Percentiles rank a stretch among this genome's conserved stretches.
These are phyloP conservation scores for Collybiopsis luxurians DNA, from an alignment of 768 basidiomycete species.

Conservation along the genomic window DNA sequence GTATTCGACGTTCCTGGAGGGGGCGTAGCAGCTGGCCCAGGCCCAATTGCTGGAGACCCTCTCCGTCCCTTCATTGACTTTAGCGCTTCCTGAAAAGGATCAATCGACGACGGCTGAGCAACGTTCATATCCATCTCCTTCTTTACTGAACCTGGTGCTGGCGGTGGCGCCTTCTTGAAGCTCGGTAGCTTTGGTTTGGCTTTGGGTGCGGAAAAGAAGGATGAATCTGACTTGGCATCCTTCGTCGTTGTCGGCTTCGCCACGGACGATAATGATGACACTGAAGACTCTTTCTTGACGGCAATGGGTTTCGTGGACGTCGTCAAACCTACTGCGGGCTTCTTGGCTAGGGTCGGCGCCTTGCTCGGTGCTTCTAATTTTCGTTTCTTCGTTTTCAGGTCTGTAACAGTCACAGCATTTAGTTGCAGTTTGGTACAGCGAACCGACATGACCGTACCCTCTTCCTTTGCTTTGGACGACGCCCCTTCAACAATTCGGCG, in stretches of 20 bases:
- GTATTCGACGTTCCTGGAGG: constrained; percentile 7
- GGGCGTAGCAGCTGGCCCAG: constrained; percentile 8
- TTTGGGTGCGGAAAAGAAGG: constrained; percentile 87
- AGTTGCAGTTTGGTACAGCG: constrained; percentile 19
- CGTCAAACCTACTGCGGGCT: constrained; percentile 48
- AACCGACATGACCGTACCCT: constrained; percentile 73
- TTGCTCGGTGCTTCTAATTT: constrained; percentile 56
- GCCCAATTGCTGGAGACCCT: constrained; percentile 45
- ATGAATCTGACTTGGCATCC: constrained; percentile 82
- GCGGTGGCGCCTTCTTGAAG: constrained; percentile 74
- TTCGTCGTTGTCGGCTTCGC: constrained; percentile 32
- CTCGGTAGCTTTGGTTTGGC: constrained; percentile 80
- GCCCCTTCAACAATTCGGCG: constrained; percentile 54
- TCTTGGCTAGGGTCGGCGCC: constrained; percentile 62
- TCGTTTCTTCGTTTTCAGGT: constrained; percentile 69
- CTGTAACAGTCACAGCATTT: constrained; percentile 28
- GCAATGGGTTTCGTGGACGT: constrained; percentile 36
- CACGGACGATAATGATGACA: constrained; percentile 25
- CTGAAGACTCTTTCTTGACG: constrained; percentile 61
- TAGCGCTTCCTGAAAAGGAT: constrained; percentile 82
- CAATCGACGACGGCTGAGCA: constrained; percentile 72
- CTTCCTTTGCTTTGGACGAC: constrained; percentile 43
- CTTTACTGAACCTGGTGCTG: constrained; percentile 27
- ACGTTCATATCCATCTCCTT: constrained; percentile 59
- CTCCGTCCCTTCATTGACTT: constrained; percentile 66